Conservation (phyloP, 768 basidiomycete species). For the Inosperma sp. region DNA sequence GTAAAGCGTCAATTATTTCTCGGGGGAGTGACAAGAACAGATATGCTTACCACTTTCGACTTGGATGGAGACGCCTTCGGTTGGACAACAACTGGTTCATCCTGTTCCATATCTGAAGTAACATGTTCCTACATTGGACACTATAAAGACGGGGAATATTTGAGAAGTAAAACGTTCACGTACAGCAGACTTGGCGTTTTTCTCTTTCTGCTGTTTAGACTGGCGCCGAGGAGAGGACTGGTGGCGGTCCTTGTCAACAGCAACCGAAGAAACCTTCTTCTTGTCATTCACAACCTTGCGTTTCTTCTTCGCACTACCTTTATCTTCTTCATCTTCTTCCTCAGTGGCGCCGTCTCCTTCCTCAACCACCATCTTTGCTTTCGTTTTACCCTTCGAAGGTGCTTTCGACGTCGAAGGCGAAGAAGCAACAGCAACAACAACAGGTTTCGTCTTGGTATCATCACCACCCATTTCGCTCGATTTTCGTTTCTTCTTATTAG, state of each 20-base stretch:
- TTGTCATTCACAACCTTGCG: conserved; percentile 8
- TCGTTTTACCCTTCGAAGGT: conserved; percentile 12
- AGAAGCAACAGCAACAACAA: no score
- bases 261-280: conserved; percentile 5
- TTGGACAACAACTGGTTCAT: conserved; percentile 17
- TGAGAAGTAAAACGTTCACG: conserved; percentile 2
- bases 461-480: neutral
- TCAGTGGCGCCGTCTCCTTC: conserved; percentile 8
- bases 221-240: conserved; percentile 6
- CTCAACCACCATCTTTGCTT: conserved; percentile 9
- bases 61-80: neutral
- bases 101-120: conserved; percentile 38
- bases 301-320: conserved; percentile 14
- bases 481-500: conserved; percentile 17
- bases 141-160: neutral
- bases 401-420: no score
- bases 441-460: neutral
- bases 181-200: conserved; percentile 35
- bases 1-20: neutral
- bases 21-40: neutral
- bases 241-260: conserved; percentile 9
- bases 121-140: conserved; percentile 23
- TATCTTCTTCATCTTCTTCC: conserved; percentile 13
- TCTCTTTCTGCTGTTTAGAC: conserved; percentile 15
- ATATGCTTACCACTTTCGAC: neutral